Evolutionary conservation across 1,284 basidiomycete species (phyloP).

Genomic region (Anthracocystis panici-leucophaei): DNA sequence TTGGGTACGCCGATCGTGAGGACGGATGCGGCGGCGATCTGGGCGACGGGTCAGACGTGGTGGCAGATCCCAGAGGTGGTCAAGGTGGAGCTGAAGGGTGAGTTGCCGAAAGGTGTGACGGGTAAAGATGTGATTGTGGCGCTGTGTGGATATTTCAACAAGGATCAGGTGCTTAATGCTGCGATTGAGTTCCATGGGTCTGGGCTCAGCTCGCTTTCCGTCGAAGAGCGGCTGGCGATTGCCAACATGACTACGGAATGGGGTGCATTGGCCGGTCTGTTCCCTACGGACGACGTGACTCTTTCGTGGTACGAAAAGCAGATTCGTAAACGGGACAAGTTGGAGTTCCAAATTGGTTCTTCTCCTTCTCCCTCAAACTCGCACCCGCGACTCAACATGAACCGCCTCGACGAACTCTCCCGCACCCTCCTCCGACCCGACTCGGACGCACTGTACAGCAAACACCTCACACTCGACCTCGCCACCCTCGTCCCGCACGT

Average conservation of each 20-base stretch:
- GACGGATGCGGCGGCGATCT: conserved; percentile 88
- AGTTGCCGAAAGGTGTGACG: conserved; percentile 86
- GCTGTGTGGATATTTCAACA: conserved; percentile 94
- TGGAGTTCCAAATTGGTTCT: conserved; percentile 77
- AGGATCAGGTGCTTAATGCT: conserved; percentile 97
- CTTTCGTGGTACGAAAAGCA: conserved; percentile 88
- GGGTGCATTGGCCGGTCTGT: conserved; percentile 95
- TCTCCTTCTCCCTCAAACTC: conserved; percentile 73
- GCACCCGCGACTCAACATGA: conserved; percentile 87
- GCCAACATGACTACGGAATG: conserved; percentile 94
- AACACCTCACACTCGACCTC: conserved; percentile 91
- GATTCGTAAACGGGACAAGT: conserved; percentile 81
- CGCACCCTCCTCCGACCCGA: conserved; percentile 81
- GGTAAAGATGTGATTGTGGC: conserved; percentile 99
- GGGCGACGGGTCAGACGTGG: conserved; percentile 99
- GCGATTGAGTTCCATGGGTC: conserved; percentile 98
- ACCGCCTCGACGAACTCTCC: conserved; percentile 75
- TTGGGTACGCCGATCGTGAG: conserved; percentile 91
- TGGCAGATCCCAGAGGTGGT: conserved; percentile 99
- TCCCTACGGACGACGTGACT: conserved; percentile 88
- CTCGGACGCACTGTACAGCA: conserved; percentile 82
- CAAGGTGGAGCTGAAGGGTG: conserved; percentile 89
- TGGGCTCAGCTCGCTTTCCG: conserved; percentile 81
- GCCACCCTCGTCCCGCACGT: conserved; percentile 94
- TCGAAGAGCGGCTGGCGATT: conserved; percentile 95